Evolutionary conservation across 257 asterid genomes (phyloP).

Genomic region (Solanum chiquidenum): DNA sequence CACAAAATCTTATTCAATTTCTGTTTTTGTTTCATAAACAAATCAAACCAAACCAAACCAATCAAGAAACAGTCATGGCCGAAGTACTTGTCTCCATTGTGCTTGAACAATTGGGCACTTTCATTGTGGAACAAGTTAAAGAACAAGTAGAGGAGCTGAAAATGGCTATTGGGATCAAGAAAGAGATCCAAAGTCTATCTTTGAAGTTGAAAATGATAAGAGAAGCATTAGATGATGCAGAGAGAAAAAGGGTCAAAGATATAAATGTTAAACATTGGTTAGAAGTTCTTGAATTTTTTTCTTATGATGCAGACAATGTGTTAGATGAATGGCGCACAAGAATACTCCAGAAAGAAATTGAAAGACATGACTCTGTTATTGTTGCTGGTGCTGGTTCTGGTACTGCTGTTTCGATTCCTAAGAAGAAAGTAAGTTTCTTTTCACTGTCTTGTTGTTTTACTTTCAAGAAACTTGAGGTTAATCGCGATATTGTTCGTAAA

Average conservation of each 20-base stretch:
- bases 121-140: conserved; percentile 1
- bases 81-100: background rate
- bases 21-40: background rate
- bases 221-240: conserved; percentile 5
- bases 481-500: background rate
- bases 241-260: background rate
- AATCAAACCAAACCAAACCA: background rate
- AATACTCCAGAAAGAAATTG: background rate
- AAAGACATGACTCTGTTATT: background rate
- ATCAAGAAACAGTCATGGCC: background rate
- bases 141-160: conserved; percentile 1
- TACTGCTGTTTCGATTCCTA: background rate
- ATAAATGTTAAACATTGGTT: conserved; percentile 1
- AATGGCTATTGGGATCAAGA: background rate
- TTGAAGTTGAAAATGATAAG: background rate
- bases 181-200: background rate
- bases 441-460: background rate
- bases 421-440: conserved; percentile 1
- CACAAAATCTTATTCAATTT: background rate
- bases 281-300: background rate
- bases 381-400: background rate
- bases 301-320: conserved; percentile 10
- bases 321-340: conserved; percentile 8
- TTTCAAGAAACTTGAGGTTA: background rate
- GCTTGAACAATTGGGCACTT: background rate